Percentiles rank a stretch among this genome's conserved stretches.
Evolutionary conservation across 371 early-diverging fungal genomes (phyloP).

Genomic region (Mucor velutinosus): DNA sequence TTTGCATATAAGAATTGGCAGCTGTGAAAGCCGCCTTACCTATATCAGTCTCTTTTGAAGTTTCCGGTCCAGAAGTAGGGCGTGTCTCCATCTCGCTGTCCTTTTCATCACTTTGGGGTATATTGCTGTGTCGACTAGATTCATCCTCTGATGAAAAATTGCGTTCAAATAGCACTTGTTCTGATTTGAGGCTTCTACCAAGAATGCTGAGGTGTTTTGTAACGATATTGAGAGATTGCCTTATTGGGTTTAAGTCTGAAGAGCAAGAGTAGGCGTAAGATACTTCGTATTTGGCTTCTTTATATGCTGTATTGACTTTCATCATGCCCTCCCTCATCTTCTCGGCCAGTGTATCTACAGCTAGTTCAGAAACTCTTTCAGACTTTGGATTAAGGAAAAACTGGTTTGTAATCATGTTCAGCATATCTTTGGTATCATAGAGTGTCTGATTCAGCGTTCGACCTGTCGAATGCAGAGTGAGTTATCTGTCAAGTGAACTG

Average conservation of each 20-base stretch:
- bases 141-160: background rate
- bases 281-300: conserved; percentile 44
- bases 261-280: conserved; percentile 40
- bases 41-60: background rate
- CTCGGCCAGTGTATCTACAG: conserved; percentile 30
- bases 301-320: conserved; percentile 45
- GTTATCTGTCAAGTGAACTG: background rate
- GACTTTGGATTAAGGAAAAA: conserved; percentile 39
- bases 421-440: conserved; percentile 34
- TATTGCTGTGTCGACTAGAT: background rate
- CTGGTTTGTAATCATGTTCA: conserved; percentile 40
- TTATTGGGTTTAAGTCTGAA: conserved; percentile 30
- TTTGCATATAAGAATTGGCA: conserved; percentile 1
- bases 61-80: background rate
- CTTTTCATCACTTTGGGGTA: background rate
- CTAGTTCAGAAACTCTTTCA: conserved; percentile 23
- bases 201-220: conserved; percentile 42
- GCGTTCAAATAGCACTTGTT: conserved; percentile 35
- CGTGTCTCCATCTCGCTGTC: background rate
- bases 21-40: conserved; percentile 9
- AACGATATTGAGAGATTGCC: conserved; percentile 31
- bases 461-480: conserved; percentile 16
- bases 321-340: conserved; percentile 37
- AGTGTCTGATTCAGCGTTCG: conserved; percentile 40
- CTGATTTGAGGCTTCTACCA: conserved; percentile 37